phyloP scores from a whole-genome alignment of 306 rosid genomes.

The Arachis stenosperma region DNA sequence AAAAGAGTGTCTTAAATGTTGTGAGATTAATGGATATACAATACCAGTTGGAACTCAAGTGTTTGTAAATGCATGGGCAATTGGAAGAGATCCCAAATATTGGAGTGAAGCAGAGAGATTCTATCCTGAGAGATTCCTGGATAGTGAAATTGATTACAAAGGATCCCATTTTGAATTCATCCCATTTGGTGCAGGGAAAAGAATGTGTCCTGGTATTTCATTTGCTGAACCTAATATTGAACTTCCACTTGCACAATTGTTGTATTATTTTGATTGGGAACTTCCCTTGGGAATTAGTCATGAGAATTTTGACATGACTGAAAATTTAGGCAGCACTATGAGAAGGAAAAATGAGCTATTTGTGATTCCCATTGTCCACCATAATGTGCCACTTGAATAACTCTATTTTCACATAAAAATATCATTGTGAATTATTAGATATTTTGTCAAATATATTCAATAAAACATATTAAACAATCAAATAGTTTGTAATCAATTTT shows the following conservation, averaged over 20 bases:
- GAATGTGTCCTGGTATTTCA: conserved; percentile 36
- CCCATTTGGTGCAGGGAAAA: conserved; percentile 38
- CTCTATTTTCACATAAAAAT: neutral
- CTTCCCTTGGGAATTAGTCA: conserved; percentile 33
- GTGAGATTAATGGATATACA: conserved; percentile 37
- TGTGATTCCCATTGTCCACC: neutral
- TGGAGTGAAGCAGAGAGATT: conserved; percentile 41
- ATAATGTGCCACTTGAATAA: neutral
- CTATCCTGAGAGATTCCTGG: conserved; percentile 40
- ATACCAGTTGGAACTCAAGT: conserved; percentile 28
- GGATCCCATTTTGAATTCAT: conserved; percentile 32
- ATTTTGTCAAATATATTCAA: too few relatives aligned
- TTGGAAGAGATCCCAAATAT: conserved; percentile 31
- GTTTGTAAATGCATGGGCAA: conserved; percentile 34
- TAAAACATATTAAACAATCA: too few relatives aligned
- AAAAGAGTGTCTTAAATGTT: conserved; percentile 38
- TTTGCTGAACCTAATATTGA: conserved; percentile 21
- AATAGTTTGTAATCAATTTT: too few relatives aligned
- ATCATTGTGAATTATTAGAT: too few relatives aligned
- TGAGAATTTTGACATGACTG: conserved; percentile 36
- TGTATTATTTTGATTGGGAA: conserved; percentile 41
- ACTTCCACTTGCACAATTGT: conserved; percentile 33
- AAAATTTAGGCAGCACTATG: conserved; percentile 4
- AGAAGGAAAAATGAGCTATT: conserved; percentile 19
- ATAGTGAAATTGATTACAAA: conserved; percentile 25